phyloP scores from a whole-genome alignment of 805 yeast species.

The Scheffersomyces amazonensis region DNA sequence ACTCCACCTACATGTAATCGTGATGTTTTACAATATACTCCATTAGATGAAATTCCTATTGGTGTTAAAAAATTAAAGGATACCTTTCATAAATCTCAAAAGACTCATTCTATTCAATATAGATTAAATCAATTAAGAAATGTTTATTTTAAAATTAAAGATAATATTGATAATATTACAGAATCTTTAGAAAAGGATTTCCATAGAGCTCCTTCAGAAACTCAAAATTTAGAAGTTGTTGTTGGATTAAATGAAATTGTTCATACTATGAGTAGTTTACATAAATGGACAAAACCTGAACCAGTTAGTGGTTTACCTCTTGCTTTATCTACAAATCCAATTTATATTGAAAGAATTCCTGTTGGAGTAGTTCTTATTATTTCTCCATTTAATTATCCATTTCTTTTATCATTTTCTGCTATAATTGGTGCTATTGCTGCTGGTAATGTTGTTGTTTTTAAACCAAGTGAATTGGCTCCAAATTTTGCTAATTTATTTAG shows the following conservation, averaged over 20 bases:
- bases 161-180: constrained; percentile 51
- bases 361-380: constrained; percentile 71
- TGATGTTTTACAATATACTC: constrained; percentile 38
- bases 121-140: constrained; percentile 65
- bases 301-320: constrained; percentile 35
- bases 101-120: constrained; percentile 49
- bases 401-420: constrained; percentile 60
- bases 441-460: constrained; percentile 77
- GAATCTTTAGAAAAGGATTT: constrained; percentile 67
- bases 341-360: constrained; percentile 37
- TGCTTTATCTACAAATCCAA: constrained; percentile 24
- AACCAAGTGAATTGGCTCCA: constrained; percentile 75
- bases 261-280: constrained; percentile 56
- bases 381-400: constrained; percentile 81
- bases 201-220: constrained; percentile 61
- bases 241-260: constrained; percentile 54
- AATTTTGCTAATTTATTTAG: constrained; percentile 55
- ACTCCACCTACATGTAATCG: constrained; percentile 4
- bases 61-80: constrained; percentile 41
- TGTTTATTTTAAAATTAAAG: constrained; percentile 60
- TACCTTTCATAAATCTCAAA: constrained; percentile 43
- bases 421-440: constrained; percentile 78
- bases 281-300: constrained; percentile 58
- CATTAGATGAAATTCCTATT: constrained; percentile 45
- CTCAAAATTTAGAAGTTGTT: constrained; percentile 55